Conservation (phyloP, 129 eudicot genomes). For the Apium graveolens region DNA sequence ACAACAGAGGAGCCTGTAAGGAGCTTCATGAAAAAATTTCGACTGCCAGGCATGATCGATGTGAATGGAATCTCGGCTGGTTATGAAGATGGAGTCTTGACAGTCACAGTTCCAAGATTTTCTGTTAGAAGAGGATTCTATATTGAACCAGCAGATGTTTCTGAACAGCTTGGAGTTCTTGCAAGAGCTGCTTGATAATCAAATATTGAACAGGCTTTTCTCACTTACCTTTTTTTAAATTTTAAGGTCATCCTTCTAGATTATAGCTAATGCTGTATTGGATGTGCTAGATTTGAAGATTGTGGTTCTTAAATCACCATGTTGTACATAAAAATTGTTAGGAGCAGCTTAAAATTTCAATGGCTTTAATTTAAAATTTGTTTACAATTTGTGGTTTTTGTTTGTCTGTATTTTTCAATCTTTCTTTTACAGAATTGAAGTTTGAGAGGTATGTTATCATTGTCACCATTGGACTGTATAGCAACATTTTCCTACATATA, state of each 20-base stretch:
- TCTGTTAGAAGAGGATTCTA: conserved; percentile 53
- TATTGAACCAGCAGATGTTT: conserved; percentile 51
- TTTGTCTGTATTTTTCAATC: not conserved
- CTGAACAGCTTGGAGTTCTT: conserved; percentile 33
- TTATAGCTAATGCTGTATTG: not conserved
- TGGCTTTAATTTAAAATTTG: not conserved
- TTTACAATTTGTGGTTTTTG: not conserved
- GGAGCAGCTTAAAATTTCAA: not conserved
- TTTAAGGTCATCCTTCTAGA: not conserved
- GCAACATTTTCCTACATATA: not conserved
- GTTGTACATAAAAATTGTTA: not conserved
- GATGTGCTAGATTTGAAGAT: not conserved
- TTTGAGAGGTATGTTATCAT: not conserved
- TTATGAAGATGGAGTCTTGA: conserved; percentile 67
- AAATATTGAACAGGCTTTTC: not conserved
- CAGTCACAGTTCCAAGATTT: conserved; percentile 74
- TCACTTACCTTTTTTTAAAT: not conserved
- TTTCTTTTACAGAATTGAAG: not conserved
- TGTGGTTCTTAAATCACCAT: not conserved
- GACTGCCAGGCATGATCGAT: conserved; percentile 65
- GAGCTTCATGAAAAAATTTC: conserved; percentile 58
- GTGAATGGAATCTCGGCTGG: conserved; percentile 75
- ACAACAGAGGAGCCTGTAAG: conserved; percentile 31
- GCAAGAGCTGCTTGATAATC: conserved; percentile 71
- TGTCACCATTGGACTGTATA: not conserved